Conservation (phyloP, 805 yeast genomes). For the Helenozyma rhizophorensis region DNA sequence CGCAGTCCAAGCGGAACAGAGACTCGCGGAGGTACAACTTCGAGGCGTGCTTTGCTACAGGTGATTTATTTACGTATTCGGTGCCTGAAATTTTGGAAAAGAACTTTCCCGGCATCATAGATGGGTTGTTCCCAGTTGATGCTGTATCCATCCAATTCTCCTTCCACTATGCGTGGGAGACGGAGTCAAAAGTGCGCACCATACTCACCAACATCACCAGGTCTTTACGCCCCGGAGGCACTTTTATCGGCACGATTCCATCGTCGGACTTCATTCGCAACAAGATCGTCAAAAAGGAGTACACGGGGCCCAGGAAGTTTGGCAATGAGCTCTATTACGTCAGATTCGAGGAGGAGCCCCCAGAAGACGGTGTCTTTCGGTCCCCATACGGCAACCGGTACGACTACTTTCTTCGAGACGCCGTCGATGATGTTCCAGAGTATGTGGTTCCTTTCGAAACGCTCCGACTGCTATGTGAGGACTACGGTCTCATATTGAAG, state of each 20-base stretch:
- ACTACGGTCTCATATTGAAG: constrained; percentile 68
- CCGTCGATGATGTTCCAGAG: constrained; percentile 95
- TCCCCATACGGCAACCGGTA: constrained; percentile 83
- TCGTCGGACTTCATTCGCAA: constrained; percentile 78
- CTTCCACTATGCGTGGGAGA: constrained; percentile 89
- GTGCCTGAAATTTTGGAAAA: constrained; percentile 61
- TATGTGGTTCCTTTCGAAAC: constrained; percentile 93
- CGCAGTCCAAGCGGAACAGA: constrained; percentile 16
- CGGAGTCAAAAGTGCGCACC: constrained; percentile 72
- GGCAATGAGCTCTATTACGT: constrained; percentile 85
- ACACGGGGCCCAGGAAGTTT: constrained; percentile 49
- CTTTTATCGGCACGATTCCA: constrained; percentile 91
- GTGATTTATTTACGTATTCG: constrained; percentile 79
- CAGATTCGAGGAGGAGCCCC: constrained; percentile 72
- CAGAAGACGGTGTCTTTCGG: constrained; percentile 67
- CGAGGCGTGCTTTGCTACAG: constrained; percentile 82
- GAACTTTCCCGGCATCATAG: constrained; percentile 55
- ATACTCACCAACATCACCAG: constrained; percentile 71
- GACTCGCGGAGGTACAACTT: constrained; percentile 52
- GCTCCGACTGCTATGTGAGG: constrained; percentile 77
- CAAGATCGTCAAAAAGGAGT: constrained; percentile 50
- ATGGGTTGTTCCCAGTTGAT: constrained; percentile 76
- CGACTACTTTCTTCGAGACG: constrained; percentile 79
- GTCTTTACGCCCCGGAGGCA: constrained; percentile 77
- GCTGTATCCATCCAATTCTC: constrained; percentile 89